Base-by-base conservation (phyloP, 257 asterid species). In the Capsicum rhomboideum region DNA sequence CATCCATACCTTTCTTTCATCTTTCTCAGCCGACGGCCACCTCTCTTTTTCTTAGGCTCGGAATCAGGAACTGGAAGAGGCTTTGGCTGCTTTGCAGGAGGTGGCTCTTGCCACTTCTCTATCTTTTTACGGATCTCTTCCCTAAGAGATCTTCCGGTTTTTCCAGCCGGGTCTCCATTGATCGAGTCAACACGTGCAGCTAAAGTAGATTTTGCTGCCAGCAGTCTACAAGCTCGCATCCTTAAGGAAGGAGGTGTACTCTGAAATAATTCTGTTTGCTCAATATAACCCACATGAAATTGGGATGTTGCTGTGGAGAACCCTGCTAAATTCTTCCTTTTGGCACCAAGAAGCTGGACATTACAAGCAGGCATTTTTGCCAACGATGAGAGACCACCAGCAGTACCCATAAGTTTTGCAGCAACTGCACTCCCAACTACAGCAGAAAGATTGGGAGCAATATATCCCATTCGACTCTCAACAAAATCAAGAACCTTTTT, bases 21-120 rank as follows among this genome's bases (percentile, higher is more conserved):
- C 94, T 96, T 96, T 85, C 98, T 94, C 86, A 93, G 90, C 82
- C 99, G 90, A 37, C 98, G 95, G 64, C 99, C 99, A 34, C 99
- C 99, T 88, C 99, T 90, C 91, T 93, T 96, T 91, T 96, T 94
- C 86, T 93, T 96, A 49, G 99, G 99, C 91, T 96, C 99, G 3
- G 99, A 96, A 87, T 96, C 99, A 85, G 98, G 99, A 85, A 94
- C 99, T 0, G 99, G 98, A 78, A 96, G 99, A 59, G 99, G 99
- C 88, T 92, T 96, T 34, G 99, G 98, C 88, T 92, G 98, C 90
- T 94, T 94, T 31, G 98, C 99, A 74, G 99, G 99, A 82, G 98
- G 99, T 29, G 98, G 98, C 89, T 96, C 99, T 83, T 96, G 99
- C 98, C 99, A 96, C 85, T 96, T 96, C 91, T 93, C 99, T 72